These are phyloP conservation scores for Pezicula carpinea DNA, from an alignment of 2,329 filamentous ascomycete genomes.

Conservation along the genomic window DNA sequence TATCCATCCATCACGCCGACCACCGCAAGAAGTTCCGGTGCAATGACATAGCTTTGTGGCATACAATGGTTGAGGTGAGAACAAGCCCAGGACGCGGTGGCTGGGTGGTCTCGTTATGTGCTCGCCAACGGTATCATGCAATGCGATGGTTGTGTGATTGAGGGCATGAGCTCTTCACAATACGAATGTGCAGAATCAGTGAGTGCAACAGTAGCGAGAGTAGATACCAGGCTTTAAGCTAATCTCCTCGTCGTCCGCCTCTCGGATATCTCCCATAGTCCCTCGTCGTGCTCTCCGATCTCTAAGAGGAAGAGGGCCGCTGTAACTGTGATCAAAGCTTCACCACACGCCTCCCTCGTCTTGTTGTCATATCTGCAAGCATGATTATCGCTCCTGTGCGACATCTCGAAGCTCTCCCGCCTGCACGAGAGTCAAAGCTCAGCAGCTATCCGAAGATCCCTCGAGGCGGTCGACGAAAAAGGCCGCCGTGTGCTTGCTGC, in stretches of 20 bases:
- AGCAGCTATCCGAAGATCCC: conserved; percentile 15
- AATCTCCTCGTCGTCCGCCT: background rate
- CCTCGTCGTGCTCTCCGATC: background rate
- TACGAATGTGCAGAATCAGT: background rate
- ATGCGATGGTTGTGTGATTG: background rate
- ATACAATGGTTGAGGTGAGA: background rate
- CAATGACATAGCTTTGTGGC: background rate
- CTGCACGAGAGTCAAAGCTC: conserved; percentile 19
- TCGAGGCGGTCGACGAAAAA: conserved; percentile 10
- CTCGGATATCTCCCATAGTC: background rate
- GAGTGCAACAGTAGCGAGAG: too few relatives aligned
- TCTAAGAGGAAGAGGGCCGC: background rate
- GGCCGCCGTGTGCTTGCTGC: conserved; percentile 5
- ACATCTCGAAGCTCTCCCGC: conserved; percentile 20
- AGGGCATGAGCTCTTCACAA: background rate
- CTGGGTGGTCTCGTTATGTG: background rate
- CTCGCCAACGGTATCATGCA: background rate
- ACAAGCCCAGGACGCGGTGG: conserved; percentile 4
- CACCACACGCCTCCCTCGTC: background rate
- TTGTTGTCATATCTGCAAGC: conserved; percentile 10
- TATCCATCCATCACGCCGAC: background rate
- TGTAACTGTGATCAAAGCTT: background rate
- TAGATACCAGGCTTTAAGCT: background rate
- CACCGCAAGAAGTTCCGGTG: background rate
- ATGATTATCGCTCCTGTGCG: conserved; percentile 18